These are phyloP conservation scores for Colletotrichum sp. DNA, from an alignment of 2,329 filamentous ascomycete species.

Conservation along the genomic window DNA sequence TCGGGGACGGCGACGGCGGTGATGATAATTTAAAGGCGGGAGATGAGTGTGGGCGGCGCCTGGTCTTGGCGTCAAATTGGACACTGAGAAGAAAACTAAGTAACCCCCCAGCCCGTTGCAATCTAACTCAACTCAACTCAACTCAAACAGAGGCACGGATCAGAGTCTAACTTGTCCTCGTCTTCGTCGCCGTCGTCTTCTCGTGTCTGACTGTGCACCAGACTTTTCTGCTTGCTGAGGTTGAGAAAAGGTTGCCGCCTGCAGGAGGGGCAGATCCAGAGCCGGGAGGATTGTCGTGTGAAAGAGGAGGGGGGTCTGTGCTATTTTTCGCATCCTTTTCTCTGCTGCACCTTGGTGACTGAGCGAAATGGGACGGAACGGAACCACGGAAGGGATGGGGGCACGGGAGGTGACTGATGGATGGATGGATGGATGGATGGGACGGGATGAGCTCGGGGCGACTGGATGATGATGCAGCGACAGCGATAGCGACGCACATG, in stretches of 20 bases:
- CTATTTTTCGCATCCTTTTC: slow-evolving; percentile 5
- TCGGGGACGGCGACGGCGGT: slow-evolving; percentile 5
- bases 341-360: background rate
- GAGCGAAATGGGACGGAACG: background rate
- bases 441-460: background rate
- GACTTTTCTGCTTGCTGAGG: background rate
- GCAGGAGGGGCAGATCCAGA: background rate
- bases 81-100: background rate
- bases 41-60: slow-evolving; percentile 1
- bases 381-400: background rate
- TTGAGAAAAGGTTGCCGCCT: background rate
- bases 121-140: background rate
- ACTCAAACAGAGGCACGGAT: background rate
- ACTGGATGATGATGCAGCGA: background rate
- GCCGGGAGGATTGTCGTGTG: background rate
- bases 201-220: background rate
- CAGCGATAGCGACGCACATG: background rate
- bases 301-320: background rate
- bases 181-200: background rate
- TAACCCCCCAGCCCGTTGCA: background rate
- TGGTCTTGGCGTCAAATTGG: background rate
- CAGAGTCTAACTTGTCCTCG: background rate
- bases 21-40: background rate
- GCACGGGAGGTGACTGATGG: background rate
- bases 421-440: background rate